Base-by-base conservation (phyloP, 2,329 filamentous ascomycete genomes). In the Fusarium concolor region DNA sequence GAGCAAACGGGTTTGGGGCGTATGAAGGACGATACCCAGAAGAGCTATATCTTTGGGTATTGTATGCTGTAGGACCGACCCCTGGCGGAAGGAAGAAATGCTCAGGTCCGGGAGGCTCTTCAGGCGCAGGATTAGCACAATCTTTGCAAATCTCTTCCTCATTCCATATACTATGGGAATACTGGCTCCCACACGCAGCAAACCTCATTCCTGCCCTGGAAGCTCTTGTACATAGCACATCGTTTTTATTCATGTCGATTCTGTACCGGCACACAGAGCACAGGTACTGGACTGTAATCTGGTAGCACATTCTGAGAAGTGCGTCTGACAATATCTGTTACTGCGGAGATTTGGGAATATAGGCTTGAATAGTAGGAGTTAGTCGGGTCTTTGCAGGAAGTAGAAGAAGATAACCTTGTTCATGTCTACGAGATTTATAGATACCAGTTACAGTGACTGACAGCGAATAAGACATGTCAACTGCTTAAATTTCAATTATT, bases 271-370 rank as follows among this genome's bases (percentile, higher is more conserved):
- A 62, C 0, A 62, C 28, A 0, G 45, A 42, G n/a, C 56, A 62
- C 39, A 62, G 53, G 20, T 61, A 62, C 8, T 55, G 57, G 28
- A 55, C 28, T 20, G 15, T 41, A 14, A 62, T 29, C 2, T 38
- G 10, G 15, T 62, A 62, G 14, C 56, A 62, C 56, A 62, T 58
- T 35, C 10, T n/a, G 22, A 8, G 35, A 11, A n/a, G 7, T 8
- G 18, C 2, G n/a, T 10, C 2, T 51, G 20, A 3, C 17, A 7
- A 6, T 24, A 4, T 24, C 14, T 33, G 10, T 39, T 2, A 10
- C 1, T n/a, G 10, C 1, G n/a, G 11, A 9, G 10, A 2, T 29
- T 31, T 24, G 22, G 6, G 22, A 6, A 24, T 24, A 24, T 24
- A 6, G 22, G 22, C 22, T 24, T 24, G 22, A 24, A 24, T 24